Base-by-base conservation (phyloP, 1,284 basidiomycete genomes). In the Stereum hirsutum region DNA sequence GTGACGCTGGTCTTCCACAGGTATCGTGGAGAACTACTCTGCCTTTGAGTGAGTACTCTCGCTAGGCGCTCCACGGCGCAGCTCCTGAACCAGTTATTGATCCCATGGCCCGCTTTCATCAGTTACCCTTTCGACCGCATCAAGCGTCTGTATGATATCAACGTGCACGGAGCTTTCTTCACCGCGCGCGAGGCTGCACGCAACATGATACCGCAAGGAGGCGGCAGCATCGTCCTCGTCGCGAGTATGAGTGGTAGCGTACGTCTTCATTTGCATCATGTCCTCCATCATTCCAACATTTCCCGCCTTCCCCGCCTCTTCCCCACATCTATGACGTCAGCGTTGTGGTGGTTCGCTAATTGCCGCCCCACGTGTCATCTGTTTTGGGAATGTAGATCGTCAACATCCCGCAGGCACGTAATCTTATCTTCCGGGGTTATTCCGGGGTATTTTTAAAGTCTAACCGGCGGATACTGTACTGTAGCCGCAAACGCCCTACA, bases 401-500 rank as follows among this genome's bases (percentile, higher is more conserved):
- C 60, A 93, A 93, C 63, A 75, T 87, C 45, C 90, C 90, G 30
- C 81, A 82, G 70, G 81, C 82, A 47, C 24, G 56, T 46, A 7
- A 27, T 35, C 21, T 6, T 54, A 47, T 71, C 17, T 21, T 19
- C 20, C 44, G 38, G 42, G 15, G 25, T 30, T 41, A 23, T 36
- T 23, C 25, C 37, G 20, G 24, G 15, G 15, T 17, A n/a, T n/a
- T n/a, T n/a, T n/a, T n/a, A n/a, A n/a, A n/a, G n/a, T n/a, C n/a
- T n/a, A n/a, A n/a, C n/a, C n/a, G n/a, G n/a, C n/a, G n/a, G n/a
- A n/a, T n/a, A n/a, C n/a, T n/a, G n/a, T n/a, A n/a, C n/a, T 35
- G 12, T 41, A 96, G 76, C 79, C 78, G 30, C 94, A 98, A 74
- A 89, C 89, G 1, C 93, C 94, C 0, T 98, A 98, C 66, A 98